Evolutionary conservation across 179 eudicot genomes (phyloP).

Genomic region (Pouteria campechiana): DNA sequence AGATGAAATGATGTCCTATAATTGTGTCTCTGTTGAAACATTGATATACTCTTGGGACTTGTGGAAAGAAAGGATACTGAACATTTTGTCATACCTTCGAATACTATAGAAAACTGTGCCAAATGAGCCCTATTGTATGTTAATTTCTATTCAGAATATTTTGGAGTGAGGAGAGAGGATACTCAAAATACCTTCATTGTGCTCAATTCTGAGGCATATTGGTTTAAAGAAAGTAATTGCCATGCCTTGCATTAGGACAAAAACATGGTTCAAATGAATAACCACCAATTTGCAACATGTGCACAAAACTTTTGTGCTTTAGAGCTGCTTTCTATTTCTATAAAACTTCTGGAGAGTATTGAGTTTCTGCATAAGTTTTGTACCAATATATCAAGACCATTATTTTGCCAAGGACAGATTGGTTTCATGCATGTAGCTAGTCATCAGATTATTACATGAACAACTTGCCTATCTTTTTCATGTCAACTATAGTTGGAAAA

Average conservation of each 20-base stretch:
- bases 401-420: slow-evolving; percentile 12
- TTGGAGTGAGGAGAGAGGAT: slow-evolving; percentile 34
- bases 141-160: slow-evolving; percentile 34
- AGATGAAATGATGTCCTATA: slow-evolving; percentile 13
- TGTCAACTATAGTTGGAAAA: no score
- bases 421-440: no score
- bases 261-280: slow-evolving; percentile 16
- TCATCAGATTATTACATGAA: no score
- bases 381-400: slow-evolving; percentile 7
- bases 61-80: slow-evolving; percentile 21
- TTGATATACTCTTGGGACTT: slow-evolving; percentile 34
- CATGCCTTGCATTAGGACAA: slow-evolving; percentile 12
- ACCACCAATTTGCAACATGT: slow-evolving; percentile 20
- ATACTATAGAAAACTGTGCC: slow-evolving; percentile 6
- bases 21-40: slow-evolving; percentile 26
- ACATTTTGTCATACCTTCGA: slow-evolving; percentile 20
- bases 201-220: slow-evolving; percentile 39
- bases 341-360: slow-evolving; percentile 34
- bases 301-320: slow-evolving; percentile 26
- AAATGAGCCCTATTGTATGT: slow-evolving; percentile 1
- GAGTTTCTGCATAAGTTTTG: slow-evolving; percentile 14
- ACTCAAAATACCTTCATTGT: slow-evolving; percentile 12
- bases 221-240: slow-evolving; percentile 30
- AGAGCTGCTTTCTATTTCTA: slow-evolving; percentile 29
- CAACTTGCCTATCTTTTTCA: no score